Evolutionary conservation across 2,329 filamentous ascomycete species (phyloP), one percentile per base, ranked within the genome.

Genomic region (Sphaerulina vaccinii): DNA sequence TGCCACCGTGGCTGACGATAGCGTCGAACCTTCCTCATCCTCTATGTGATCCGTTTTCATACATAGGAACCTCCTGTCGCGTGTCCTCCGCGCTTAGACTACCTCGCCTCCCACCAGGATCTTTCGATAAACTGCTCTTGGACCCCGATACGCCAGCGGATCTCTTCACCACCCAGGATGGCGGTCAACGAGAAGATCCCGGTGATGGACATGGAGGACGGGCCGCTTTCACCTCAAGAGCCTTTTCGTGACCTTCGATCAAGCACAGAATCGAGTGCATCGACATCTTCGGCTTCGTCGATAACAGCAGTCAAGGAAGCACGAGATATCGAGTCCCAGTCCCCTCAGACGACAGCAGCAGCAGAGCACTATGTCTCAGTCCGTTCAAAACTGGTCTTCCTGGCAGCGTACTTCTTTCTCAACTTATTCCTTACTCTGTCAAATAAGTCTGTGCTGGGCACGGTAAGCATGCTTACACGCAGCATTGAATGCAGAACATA

Each of bases 401-500:
- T 66, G 19, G 62, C 44, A 5, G 54, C 61, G 2, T 81, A 81
- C 64, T 81, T 81, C 62, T 70, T 76, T 61, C 70, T 75, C 59
- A 76, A 75, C 58, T 67, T 76, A 40, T 66, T 65, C 51, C 67
- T 83, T 49, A 83, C 80, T 6, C 71, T 83, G 18, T 82, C 81
- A 65, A 83, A 83, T 70, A 83, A 83, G 66, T 71, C 79, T 23
- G 77, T 83, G 18, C 68, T 83, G 51, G 55, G 56, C 22, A 59
- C 80, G 76, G 45, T 48, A 42, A 15, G 45, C 35, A 22, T 13
- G 13, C 5, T 7, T n/a, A 52, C 57, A 32, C 36, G 43, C 16
- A 18, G 19, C 15, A 7, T 22, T 16, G 21, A 38, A n/a, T 6
- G n/a, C 2, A 35, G 13, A 9, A 9, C 9, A 23, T 29, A 22